Conservation (phyloP, 2,329 filamentous ascomycete species). For the Alternaria alternata region DNA sequence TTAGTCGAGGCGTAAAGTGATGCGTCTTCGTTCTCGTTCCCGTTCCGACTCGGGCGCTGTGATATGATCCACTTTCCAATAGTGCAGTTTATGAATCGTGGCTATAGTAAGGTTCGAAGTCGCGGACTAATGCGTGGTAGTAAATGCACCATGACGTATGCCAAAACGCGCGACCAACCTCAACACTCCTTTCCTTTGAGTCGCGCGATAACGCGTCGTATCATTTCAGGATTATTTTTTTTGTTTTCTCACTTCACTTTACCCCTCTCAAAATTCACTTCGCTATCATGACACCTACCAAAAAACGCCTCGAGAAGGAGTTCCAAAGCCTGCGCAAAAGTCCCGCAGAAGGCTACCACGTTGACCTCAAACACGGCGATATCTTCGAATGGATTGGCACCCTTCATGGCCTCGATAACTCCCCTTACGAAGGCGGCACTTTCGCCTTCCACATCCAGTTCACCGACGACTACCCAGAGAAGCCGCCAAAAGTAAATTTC, state of each 20-base stretch:
- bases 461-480: conserved; percentile 6
- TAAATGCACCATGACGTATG: neutral
- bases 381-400: conserved; percentile 7
- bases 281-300: neutral
- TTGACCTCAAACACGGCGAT: conserved; percentile 1
- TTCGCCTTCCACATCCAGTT: conserved; percentile 9
- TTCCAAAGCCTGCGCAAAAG: conserved; percentile 4
- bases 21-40: too few relatives aligned
- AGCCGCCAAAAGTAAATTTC: conserved; percentile 7
- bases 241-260: neutral
- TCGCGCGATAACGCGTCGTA: neutral
- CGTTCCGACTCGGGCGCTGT: too few relatives aligned
- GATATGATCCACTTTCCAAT: neutral
- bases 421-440: conserved; percentile 3
- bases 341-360: neutral
- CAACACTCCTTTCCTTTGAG: neutral
- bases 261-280: neutral
- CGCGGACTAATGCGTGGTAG: neutral
- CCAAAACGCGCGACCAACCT: neutral
- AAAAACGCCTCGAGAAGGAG: conserved; percentile 13
- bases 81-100: neutral
- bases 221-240: neutral
- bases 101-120: neutral
- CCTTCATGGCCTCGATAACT: neutral
- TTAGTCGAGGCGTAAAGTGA: too few relatives aligned